Conservation (phyloP, 140 eudicot species). For the Anethum foeniculum region DNA sequence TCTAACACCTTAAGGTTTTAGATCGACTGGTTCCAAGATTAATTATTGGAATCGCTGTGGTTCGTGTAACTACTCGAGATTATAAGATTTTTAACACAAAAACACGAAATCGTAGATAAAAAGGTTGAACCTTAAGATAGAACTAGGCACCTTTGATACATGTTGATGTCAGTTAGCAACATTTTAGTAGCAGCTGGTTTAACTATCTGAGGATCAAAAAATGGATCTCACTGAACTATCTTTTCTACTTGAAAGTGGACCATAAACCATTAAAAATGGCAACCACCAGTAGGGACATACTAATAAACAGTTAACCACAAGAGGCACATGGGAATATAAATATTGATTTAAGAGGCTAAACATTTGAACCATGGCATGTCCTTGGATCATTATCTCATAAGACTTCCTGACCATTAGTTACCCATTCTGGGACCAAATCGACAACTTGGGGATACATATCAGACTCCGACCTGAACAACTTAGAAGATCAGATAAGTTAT, state of each 20-base stretch:
- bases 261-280: neutral
- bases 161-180: neutral
- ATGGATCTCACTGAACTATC: neutral
- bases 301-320: neutral
- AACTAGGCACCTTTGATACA: neutral
- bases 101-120: neutral
- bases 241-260: neutral
- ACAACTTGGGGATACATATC: neutral
- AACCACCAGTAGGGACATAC: constrained; percentile 7
- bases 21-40: too few species aligned
- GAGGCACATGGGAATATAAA: constrained; percentile 5
- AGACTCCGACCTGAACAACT: constrained; percentile 1
- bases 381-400: neutral
- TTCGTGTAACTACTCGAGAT: neutral
- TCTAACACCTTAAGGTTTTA: too few species aligned
- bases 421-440: neutral
- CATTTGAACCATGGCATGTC: neutral
- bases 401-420: neutral
- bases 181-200: neutral
- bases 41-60: too few species aligned
- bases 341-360: neutral
- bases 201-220: neutral
- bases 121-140: too few species aligned
- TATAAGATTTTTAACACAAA: neutral
- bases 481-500: neutral